Percentiles rank a stretch among this genome's conserved stretches.
These are phyloP conservation scores for Capronia americana DNA, from an alignment of 2,329 filamentous ascomycete genomes.

Conservation along the genomic window DNA sequence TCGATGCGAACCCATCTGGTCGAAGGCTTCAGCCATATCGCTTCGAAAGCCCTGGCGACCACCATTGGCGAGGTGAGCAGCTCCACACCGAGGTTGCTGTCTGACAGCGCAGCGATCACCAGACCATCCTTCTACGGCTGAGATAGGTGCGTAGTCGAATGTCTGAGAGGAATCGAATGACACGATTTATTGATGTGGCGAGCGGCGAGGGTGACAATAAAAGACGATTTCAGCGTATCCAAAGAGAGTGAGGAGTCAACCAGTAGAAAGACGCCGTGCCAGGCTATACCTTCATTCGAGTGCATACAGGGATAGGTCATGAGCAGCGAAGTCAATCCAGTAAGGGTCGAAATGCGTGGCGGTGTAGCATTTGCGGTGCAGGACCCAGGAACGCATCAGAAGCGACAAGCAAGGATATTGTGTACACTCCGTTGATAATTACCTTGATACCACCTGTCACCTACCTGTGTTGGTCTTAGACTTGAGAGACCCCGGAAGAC, in stretches of 20 bases:
- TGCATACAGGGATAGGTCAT: conserved; percentile 3
- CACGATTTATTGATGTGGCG: conserved; percentile 1
- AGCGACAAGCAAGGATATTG: conserved; percentile 8
- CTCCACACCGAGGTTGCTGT: no score
- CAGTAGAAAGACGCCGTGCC: background rate
- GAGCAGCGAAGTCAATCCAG: conserved; percentile 1
- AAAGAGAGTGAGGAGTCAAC: conserved; percentile 9
- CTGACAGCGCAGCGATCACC: no score
- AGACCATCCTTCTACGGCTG: no score
- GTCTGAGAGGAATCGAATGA: conserved; percentile 13
- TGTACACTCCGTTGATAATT: background rate
- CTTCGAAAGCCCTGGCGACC: no score
- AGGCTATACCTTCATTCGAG: conserved; percentile 11
- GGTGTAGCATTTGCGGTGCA: conserved; percentile 9
- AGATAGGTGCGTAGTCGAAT: conserved; percentile 1
- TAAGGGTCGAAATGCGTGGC: background rate
- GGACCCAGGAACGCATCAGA: conserved; percentile 15
- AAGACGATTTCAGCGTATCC: conserved; percentile 12
- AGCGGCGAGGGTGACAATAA: conserved; percentile 19
- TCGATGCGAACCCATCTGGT: no score
- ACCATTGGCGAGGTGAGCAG: no score
- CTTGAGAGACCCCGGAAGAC: background rate
- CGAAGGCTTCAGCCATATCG: no score
- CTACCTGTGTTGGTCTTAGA: background rate
- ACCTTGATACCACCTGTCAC: background rate